Evolutionary conservation across 148 eudicot genomes (phyloP).

Genomic region (Cornus florida): DNA sequence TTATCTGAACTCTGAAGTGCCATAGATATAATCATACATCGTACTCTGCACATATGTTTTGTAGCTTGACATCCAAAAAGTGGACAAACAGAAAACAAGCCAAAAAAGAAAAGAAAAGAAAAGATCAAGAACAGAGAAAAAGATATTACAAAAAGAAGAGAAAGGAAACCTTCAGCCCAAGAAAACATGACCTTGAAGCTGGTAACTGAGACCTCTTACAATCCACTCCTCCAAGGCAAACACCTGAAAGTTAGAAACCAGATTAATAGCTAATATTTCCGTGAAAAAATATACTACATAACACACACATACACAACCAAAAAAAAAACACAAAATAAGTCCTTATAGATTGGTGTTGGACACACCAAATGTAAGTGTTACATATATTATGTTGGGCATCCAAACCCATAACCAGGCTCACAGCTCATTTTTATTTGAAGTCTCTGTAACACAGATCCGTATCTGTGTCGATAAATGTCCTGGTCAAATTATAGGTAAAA

Average conservation of each 20-base stretch:
- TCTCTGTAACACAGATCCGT: not conserved
- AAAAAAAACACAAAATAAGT: not conserved
- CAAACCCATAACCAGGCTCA: not conserved
- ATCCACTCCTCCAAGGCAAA: constrained; percentile 10
- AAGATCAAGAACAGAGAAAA: not conserved
- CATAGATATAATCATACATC: not conserved
- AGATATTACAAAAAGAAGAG: not conserved
- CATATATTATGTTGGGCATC: not conserved
- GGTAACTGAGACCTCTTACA: constrained; percentile 4
- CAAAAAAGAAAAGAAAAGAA: not conserved
- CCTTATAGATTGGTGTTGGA: too few species aligned
- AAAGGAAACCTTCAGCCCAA: constrained; percentile 19
- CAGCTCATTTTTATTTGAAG: not conserved
- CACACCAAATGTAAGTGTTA: too few species aligned
- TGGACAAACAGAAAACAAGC: not conserved
- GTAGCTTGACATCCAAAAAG: constrained; percentile 6
- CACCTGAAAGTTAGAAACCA: constrained; percentile 17
- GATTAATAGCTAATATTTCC: not conserved
- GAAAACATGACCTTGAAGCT: constrained; percentile 18
- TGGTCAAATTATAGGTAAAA: not conserved
- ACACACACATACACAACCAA: not conserved
- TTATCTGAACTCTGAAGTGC: not conserved
- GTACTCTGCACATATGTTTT: not conserved
- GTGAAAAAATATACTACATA: not conserved
- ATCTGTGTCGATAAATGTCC: not conserved